Evolutionary conservation across 208 protist genomes (phyloP).

Genomic region (Polymyxa betae): DNA sequence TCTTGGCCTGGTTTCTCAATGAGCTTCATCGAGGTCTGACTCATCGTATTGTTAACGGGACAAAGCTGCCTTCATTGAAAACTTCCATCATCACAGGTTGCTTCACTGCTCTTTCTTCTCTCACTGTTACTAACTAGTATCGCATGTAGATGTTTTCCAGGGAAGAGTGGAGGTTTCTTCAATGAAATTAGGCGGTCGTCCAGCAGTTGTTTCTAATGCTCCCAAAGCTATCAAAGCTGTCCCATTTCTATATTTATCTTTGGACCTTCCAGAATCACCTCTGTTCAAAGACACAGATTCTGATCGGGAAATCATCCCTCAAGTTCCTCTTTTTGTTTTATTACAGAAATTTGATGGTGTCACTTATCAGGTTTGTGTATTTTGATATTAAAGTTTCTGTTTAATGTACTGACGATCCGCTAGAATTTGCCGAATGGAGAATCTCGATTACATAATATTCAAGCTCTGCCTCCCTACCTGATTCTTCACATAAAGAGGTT

Average conservation of each 20-base stretch:
- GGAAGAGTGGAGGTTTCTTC: neutral
- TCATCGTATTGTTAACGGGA: neutral
- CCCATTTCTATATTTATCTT: constrained; percentile 20
- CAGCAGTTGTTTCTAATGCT: neutral
- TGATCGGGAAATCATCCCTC: constrained; percentile 51
- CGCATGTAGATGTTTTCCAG: neutral
- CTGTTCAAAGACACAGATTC: constrained; percentile 56
- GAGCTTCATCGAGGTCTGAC: constrained; percentile 36
- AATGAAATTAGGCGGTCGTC: neutral
- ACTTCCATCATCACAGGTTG: constrained; percentile 26
- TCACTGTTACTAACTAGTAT: neutral
- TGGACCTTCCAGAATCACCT: constrained; percentile 19
- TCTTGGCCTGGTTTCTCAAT: constrained; percentile 56
- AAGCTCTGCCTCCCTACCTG: constrained; percentile 55
- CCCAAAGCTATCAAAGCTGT: neutral
- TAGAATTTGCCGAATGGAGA: constrained; percentile 45
- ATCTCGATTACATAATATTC: constrained; percentile 14
- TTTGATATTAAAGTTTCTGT: neutral
- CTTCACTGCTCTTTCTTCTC: neutral
- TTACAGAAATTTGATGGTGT: constrained; percentile 51
- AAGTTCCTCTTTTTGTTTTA: constrained; percentile 37
- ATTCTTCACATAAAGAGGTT: constrained; percentile 65
- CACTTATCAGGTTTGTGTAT: neutral
- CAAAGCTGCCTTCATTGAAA: neutral
- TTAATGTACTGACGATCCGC: neutral